Conservation (phyloP, 768 basidiomycete species). For the Artomyces pyxidatus region DNA sequence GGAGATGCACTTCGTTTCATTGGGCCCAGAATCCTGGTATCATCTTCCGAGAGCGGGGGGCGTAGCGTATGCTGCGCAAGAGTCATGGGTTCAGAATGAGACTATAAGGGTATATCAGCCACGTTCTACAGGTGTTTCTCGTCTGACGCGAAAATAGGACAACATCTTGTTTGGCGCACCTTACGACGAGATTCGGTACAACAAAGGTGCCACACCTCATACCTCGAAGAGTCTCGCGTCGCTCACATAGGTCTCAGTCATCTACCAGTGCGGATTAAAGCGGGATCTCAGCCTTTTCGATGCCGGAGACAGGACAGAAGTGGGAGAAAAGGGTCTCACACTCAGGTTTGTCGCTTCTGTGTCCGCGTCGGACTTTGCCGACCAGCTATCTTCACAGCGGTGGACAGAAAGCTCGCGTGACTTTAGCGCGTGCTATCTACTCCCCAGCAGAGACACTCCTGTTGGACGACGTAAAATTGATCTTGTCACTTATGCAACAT, state of each 20-base stretch:
- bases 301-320: conserved; percentile 44
- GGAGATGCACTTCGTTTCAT: conserved; percentile 59
- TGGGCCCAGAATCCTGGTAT: conserved; percentile 50
- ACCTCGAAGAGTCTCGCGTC: not conserved
- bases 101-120: conserved; percentile 45
- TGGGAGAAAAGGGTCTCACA: conserved; percentile 53
- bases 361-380: not conserved
- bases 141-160: conserved; percentile 22
- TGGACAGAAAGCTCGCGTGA: conserved; percentile 53
- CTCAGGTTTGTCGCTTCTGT: conserved; percentile 19
- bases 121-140: not conserved
- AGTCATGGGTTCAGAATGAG: conserved; percentile 80
- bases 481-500: too few relatives aligned
- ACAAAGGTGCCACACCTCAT: conserved; percentile 21
- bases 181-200: conserved; percentile 37
- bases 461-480: conserved; percentile 64
- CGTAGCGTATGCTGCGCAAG: conserved; percentile 76
- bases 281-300: conserved; percentile 40
- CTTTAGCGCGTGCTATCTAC: conserved; percentile 52
- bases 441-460: conserved; percentile 56
- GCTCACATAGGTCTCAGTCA: not conserved
- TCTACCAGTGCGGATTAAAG: conserved; percentile 18
- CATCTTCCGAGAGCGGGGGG: conserved; percentile 61
- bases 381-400: too few relatives aligned
- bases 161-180: conserved; percentile 44